These are phyloP conservation scores for Passiflora organensis DNA, from an alignment of 345 rosid genomes.

Conservation along the genomic window DNA sequence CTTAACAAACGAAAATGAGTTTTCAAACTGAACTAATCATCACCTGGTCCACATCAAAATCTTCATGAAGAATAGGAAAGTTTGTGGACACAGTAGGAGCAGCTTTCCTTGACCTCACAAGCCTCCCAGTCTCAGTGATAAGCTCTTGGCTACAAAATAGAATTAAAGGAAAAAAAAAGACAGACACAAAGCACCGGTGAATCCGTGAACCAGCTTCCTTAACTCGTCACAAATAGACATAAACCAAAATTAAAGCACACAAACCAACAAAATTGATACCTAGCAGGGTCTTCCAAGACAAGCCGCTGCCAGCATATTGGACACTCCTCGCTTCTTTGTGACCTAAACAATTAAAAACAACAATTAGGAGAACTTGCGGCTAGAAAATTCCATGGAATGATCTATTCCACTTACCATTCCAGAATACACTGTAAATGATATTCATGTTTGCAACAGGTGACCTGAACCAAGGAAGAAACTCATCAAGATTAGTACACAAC, in stretches of 20 bases:
- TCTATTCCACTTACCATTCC: slow-evolving; percentile 55
- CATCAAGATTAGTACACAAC: background rate
- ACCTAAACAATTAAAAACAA: slow-evolving; percentile 45
- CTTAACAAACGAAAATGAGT: background rate
- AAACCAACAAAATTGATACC: slow-evolving; percentile 31
- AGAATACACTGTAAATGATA: slow-evolving; percentile 95
- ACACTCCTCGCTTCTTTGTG: slow-evolving; percentile 92
- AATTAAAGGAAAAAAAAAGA: background rate
- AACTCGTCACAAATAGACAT: slow-evolving; percentile 10
- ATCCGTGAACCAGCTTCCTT: slow-evolving; percentile 11
- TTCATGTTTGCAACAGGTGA: slow-evolving; percentile 86
- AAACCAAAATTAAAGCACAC: background rate
- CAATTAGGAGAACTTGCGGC: background rate
- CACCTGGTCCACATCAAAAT: slow-evolving; percentile 52
- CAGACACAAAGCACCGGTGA: slow-evolving; percentile 6
- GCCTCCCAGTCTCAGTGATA: slow-evolving; percentile 57
- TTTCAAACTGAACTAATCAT: slow-evolving; percentile 9
- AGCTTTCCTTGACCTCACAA: slow-evolving; percentile 35
- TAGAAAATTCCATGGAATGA: background rate
- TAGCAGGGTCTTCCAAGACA: slow-evolving; percentile 56
- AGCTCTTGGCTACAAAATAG: slow-evolving; percentile 68
- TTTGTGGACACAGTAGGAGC: slow-evolving; percentile 28
- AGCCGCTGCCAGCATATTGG: slow-evolving; percentile 86
- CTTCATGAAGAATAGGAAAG: slow-evolving; percentile 27
- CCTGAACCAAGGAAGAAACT: slow-evolving; percentile 37